Evolutionary conservation across 257 asterid species (phyloP), one percentile per base, ranked within the genome.

Genomic region (Fraxinus cuspidata): DNA sequence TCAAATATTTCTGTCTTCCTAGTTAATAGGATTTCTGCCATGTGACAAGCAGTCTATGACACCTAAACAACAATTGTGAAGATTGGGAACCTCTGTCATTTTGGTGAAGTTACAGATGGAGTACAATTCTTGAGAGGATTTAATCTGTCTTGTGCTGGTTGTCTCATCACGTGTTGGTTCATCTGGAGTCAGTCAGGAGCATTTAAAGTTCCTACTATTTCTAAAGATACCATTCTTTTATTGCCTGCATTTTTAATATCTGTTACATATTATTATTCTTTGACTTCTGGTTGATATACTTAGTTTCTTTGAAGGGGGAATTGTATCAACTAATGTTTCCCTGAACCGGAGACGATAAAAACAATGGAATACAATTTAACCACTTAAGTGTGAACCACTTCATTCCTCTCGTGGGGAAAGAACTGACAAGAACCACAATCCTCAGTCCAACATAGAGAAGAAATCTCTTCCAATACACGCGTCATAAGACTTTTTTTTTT

Each of bases 281-380:
- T 74, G 74, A 23, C 53, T 56, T 78, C 80, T 66, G 35, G 66
- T 21, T 49, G 81, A 32, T 44, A 23, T 76, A 66, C 71, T 40
- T 15, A 37, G 8, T 37, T 37, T 37, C 10, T 37, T 37, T 37
- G 42, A 8, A 7, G 12, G 42, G 42, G 42, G 8, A 37, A 37
- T 37, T 38, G 44, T 38, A 38, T 38, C 44, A 38, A 11, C 40
- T 38, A 38, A 38, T 38, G 44, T 38, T 38, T 8, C 44, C 44
- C 13, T 38, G 51, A 42, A 42, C 51, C 16, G 4, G 51, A 42
- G 51, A 42, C 51, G 5, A 42, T 42, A 42, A 42, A 42, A 42
- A 42, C 16, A 12, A 13, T 42, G 18, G 51, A 13, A 42, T 42
- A 12, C 18, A 11, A 12, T 40, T 10, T 0, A 13, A 40, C 15